These are phyloP conservation scores for Saccharomyces hybrid DNA, from an alignment of 1,139 yeast species.

Conservation along the genomic window DNA sequence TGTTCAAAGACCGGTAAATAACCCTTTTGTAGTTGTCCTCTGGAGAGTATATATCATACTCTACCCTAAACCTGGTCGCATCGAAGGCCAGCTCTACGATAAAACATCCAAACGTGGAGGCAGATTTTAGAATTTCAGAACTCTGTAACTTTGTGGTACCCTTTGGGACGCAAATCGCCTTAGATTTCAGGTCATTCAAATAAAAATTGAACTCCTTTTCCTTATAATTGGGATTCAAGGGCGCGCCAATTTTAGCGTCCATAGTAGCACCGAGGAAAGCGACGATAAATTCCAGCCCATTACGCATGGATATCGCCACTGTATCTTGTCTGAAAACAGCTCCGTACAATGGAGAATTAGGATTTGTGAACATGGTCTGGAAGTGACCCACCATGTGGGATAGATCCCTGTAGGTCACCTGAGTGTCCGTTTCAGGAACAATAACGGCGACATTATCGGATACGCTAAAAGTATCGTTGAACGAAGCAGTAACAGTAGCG, in stretches of 20 bases:
- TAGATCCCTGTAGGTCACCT: constrained; percentile 35
- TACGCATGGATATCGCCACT: constrained; percentile 53
- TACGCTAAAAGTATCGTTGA: constrained; percentile 30
- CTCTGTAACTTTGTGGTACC: constrained; percentile 34
- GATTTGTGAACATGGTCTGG: constrained; percentile 36
- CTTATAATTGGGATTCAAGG: constrained; percentile 55
- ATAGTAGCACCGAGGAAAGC: constrained; percentile 49
- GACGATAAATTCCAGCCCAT: constrained; percentile 48
- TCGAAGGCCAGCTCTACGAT: constrained; percentile 48
- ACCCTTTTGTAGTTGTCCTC: constrained; percentile 21
- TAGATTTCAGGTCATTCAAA: constrained; percentile 49
- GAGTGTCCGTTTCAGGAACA: constrained; percentile 34
- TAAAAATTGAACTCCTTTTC: constrained; percentile 55
- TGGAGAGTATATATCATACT: constrained; percentile 36
- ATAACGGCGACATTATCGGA: constrained; percentile 36
- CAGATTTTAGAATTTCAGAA: constrained; percentile 44
- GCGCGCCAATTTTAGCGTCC: constrained; percentile 53
- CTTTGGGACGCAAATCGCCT: constrained; percentile 48
- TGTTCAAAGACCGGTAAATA: constrained; percentile 29
- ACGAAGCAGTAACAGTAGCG: constrained; percentile 19
- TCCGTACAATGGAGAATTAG: constrained; percentile 35
- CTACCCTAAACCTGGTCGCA: constrained; percentile 34
- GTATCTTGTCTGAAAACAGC: constrained; percentile 36
- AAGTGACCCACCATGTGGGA: constrained; percentile 38
- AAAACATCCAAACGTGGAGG: constrained; percentile 39